These are phyloP conservation scores for Trichoderma semiorbis DNA, from an alignment of 2,329 filamentous ascomycete species.

Conservation along the genomic window DNA sequence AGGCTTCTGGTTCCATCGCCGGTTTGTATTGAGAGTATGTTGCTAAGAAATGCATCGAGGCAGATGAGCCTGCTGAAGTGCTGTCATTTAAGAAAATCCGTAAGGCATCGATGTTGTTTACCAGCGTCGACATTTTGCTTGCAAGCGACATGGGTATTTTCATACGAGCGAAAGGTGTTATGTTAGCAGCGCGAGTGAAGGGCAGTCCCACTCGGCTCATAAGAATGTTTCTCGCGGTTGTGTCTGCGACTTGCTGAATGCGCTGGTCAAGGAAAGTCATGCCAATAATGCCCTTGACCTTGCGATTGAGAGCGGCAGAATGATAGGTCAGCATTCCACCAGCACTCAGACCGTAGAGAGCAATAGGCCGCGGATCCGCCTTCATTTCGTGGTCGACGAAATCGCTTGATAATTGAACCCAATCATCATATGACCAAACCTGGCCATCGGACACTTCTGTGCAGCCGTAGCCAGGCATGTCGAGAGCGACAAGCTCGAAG, in stretches of 20 bases:
- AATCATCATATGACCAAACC: not conserved
- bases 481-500: not conserved
- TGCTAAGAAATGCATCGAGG: not conserved
- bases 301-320: not conserved
- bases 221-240: not conserved
- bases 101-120: not conserved
- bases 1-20: not conserved
- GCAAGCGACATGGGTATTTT: not conserved
- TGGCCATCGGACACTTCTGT: not conserved
- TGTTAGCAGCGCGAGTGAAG: not conserved
- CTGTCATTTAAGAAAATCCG: not conserved
- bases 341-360: not conserved
- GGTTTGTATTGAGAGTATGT: not conserved
- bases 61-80: not conserved
- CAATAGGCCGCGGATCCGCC: not conserved
- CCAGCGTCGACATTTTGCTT: not conserved
- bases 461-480: not conserved
- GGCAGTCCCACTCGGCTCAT: not conserved
- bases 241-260: not conserved
- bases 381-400: not conserved
- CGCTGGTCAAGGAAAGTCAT: not conserved
- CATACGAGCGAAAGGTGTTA: not conserved
- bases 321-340: not conserved
- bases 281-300: not conserved
- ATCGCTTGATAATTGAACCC: not conserved